These are phyloP conservation scores for Candida labiduridarum DNA, from an alignment of 1,139 yeast species.

Conservation along the genomic window DNA sequence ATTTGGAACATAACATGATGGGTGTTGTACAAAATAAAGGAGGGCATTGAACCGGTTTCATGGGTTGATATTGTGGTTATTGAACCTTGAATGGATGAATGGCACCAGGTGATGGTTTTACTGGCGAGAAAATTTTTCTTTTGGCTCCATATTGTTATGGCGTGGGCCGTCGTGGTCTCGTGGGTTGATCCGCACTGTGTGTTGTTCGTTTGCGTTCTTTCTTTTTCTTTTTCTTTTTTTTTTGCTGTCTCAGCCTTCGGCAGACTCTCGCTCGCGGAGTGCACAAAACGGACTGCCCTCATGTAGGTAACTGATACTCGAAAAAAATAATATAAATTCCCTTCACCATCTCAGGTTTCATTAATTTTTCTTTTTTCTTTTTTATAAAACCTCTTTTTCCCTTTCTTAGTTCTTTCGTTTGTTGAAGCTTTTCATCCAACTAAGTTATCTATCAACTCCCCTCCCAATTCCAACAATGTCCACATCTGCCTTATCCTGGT, in stretches of 20 bases:
- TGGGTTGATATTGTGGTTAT: no score
- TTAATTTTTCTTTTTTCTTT: not conserved
- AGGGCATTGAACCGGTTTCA: no score
- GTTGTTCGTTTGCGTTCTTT: no score
- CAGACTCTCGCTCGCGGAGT: constrained; percentile 6
- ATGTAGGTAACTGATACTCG: not conserved
- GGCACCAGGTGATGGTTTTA: no score
- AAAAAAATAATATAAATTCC: constrained; percentile 2
- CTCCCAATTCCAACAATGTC: constrained; percentile 22
- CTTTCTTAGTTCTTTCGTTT: constrained; percentile 4
- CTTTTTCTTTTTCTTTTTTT: not conserved
- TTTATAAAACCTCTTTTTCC: not conserved
- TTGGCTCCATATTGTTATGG: no score
- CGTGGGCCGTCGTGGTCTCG: no score
- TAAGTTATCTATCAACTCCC: not conserved
- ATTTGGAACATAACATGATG: no score
- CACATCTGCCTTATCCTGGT: constrained; percentile 60
- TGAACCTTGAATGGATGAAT: no score
- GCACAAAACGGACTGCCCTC: not conserved
- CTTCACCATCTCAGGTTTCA: not conserved
- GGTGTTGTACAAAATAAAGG: no score
- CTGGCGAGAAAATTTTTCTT: no score
- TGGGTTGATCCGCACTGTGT: no score
- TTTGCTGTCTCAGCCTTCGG: not conserved
- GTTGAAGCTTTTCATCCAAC: not conserved